Conservation (phyloP, 2,329 filamentous ascomycete genomes). For the Cordyceps tenuipes region DNA sequence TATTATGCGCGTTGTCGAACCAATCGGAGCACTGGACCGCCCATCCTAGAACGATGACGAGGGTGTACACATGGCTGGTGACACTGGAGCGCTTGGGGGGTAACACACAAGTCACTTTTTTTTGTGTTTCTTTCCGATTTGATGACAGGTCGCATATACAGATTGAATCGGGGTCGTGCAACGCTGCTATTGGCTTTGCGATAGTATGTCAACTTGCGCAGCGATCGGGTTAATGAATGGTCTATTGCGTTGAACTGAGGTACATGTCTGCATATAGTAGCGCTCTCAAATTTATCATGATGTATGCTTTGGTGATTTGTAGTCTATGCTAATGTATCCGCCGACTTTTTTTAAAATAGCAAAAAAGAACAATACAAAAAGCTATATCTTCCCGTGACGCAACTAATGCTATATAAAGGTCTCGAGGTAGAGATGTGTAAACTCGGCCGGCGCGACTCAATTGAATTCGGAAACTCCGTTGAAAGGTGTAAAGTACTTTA, state of each 20-base stretch:
- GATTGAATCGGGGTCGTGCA: not conserved
- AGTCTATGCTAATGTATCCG: not conserved
- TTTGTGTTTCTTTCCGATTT: not conserved
- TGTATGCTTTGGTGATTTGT: not conserved
- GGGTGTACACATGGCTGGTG: not conserved
- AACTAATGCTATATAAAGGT: not conserved
- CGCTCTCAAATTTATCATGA: not conserved
- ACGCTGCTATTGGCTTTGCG: not conserved
- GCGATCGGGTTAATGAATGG: not conserved
- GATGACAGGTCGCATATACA: not conserved
- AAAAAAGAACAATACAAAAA: not conserved
- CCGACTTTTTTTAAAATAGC: not conserved
- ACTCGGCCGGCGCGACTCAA: not conserved
- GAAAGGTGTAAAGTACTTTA: too few relatives aligned
- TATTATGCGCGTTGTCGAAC: not conserved
- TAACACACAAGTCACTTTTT: not conserved
- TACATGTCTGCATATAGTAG: not conserved
- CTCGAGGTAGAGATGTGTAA: not conserved
- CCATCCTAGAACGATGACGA: not conserved
- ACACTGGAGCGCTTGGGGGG: not conserved
- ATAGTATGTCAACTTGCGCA: not conserved
- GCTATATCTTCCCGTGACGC: not conserved
- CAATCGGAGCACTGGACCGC: constrained; percentile 3
- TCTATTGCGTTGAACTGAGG: not conserved
- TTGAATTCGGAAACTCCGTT: not conserved